Conservation (phyloP, 768 basidiomycete species). For the Amylocystis lapponica region DNA sequence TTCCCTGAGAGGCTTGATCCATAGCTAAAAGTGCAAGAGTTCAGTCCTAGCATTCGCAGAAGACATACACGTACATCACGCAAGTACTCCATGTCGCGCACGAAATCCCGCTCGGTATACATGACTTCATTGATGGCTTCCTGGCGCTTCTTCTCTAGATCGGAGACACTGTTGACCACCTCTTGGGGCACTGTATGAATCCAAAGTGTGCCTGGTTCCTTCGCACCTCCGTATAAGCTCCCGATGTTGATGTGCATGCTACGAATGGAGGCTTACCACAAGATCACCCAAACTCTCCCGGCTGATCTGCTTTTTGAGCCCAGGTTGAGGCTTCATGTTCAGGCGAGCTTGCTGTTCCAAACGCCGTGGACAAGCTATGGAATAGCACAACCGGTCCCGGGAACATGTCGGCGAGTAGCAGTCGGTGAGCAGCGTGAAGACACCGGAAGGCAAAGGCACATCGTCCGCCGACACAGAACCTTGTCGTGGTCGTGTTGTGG, state of each 20-base stretch:
- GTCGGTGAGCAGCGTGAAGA: slow-evolving; percentile 93
- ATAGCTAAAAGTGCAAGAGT: slow-evolving; percentile 50
- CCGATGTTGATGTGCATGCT: no score
- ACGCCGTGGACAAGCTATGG: slow-evolving; percentile 91
- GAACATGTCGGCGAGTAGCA: slow-evolving; percentile 99
- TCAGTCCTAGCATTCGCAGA: background rate
- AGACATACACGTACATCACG: slow-evolving; percentile 63
- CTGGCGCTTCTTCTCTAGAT: slow-evolving; percentile 90
- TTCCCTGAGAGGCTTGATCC: slow-evolving; percentile 84
- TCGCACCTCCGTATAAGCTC: no score
- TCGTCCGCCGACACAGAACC: slow-evolving; percentile 51
- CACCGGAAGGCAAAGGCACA: slow-evolving; percentile 77
- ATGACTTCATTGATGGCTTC: slow-evolving; percentile 98
- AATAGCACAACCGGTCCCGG: slow-evolving; percentile 91
- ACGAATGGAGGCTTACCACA: slow-evolving; percentile 40
- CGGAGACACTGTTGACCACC: slow-evolving; percentile 87
- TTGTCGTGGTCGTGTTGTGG: slow-evolving; percentile 31
- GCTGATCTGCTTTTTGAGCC: slow-evolving; percentile 78
- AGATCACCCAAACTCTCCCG: slow-evolving; percentile 77
- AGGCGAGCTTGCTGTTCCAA: slow-evolving; percentile 91
- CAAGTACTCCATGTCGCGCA: slow-evolving; percentile 95
- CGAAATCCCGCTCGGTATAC: slow-evolving; percentile 95
- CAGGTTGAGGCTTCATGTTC: slow-evolving; percentile 92
- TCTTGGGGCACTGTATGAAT: slow-evolving; percentile 95
- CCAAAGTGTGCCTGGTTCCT: slow-evolving; percentile 87